Evolutionary conservation across 2,329 filamentous ascomycete genomes (phyloP).

Genomic region (Aureobasidium uvarum): DNA sequence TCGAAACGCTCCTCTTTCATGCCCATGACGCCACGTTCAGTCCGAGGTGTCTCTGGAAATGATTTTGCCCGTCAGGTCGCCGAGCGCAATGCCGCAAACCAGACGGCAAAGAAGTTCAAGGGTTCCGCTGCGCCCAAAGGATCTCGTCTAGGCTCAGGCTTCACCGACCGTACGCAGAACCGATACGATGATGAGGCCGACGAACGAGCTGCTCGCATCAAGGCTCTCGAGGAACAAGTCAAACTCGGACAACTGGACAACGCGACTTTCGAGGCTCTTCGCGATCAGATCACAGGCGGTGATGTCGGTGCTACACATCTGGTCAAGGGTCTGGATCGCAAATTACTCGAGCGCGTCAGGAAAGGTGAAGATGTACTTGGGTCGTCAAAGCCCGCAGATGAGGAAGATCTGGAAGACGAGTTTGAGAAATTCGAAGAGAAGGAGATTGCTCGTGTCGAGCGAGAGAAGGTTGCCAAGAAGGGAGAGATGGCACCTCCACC

Average conservation of each 20-base stretch:
- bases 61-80: constrained; percentile 85
- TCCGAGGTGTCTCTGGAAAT: constrained; percentile 54
- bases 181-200: constrained; percentile 55
- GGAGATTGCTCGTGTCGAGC: constrained; percentile 66
- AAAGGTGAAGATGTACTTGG: constrained; percentile 60
- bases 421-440: constrained; percentile 59
- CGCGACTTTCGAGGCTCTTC: constrained; percentile 70
- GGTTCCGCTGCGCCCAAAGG: constrained; percentile 77
- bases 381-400: constrained; percentile 37
- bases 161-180: constrained; percentile 74
- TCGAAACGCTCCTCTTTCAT: constrained; percentile 51
- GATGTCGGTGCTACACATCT: constrained; percentile 78
- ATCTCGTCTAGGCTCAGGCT: constrained; percentile 73
- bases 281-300: constrained; percentile 76
- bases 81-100: constrained; percentile 59
- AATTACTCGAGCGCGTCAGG: constrained; percentile 67
- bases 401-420: constrained; percentile 44
- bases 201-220: constrained; percentile 64
- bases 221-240: constrained; percentile 75
- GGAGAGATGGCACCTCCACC: constrained; percentile 49
- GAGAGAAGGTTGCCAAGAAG: constrained; percentile 55
- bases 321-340: constrained; percentile 88
- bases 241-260: constrained; percentile 83
- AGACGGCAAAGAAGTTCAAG: constrained; percentile 69
- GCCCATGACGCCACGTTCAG: constrained; percentile 85